Base-by-base conservation (phyloP, 1,284 basidiomycete genomes). In the Melampsora americana region DNA sequence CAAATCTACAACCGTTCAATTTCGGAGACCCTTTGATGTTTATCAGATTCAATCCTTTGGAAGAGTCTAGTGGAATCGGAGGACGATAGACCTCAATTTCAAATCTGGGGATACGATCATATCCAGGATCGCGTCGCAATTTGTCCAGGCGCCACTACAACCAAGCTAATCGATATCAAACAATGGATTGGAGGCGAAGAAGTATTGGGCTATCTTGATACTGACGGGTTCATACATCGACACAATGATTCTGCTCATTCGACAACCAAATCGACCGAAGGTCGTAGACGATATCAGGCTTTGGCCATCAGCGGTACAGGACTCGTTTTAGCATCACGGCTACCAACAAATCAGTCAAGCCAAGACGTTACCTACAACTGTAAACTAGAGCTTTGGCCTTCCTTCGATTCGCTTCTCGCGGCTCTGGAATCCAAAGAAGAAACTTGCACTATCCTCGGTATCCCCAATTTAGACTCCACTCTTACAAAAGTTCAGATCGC, bases 401-500 rank as follows among this genome's bases (percentile, higher is more conserved):
- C 62, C 20, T 73, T 73, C 56, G 48, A 73, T 48, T 48, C 53
- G 26, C 20, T 73, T 39, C 20, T 73, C 48, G 32, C 50, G 61
- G 48, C 64, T 66, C 44, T 5, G 12, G 28, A n/a, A 35, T 28
- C 30, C 50, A 28, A 44, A 20, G 5, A 16, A 73, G 44, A 14
- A 39, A 35, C 14, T 59, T 73, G 42, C 23, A 50, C 50, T 14
- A 53, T 14, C 6, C 23, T 53, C 16, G 23, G 0, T 20, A 46
- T 20, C 48, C 23, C 14, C 28, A 2, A 35, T 18, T 23, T 23
- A 32, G 48, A 26, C 23, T 26, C 50, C 11, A 53, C 50, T 53
- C 44, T 65, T 32, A 73, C 71, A n/a, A 61, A 73, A 73, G 65
- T 73, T 5, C 30, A 65, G 56, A 50, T 75, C 23, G 53, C 65